Evolutionary conservation across 2,329 filamentous ascomycete genomes (phyloP), one percentile per base, ranked within the genome.

Genomic region (Proliferodiscus dingleyae): DNA sequence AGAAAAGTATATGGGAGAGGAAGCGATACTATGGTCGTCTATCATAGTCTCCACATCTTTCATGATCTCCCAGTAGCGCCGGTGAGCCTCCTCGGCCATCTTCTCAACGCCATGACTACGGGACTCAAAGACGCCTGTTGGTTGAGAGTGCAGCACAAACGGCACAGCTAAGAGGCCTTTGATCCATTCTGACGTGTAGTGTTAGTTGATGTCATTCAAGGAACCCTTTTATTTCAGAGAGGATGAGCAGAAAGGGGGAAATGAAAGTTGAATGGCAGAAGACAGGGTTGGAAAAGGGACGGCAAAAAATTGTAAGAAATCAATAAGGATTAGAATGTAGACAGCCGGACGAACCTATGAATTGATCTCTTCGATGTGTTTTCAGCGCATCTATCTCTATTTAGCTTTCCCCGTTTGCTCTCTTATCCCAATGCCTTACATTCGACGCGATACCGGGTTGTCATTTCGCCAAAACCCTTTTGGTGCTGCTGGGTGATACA

Each of bases 131-230:
- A 89, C 80, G 16, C 89, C 89, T 1, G 89, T 94, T 3, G 93
- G 93, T 64, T 97, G 90, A 1, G 91, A 96, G 66, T 95, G 89
- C 43, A 98, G 79, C 30, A 98, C 91, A 64, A 98, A 98, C 0
- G 93, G 93, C 1, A 97, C 91, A 1, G 93, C 93, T 10, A 97
- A 74, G 3, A 97, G 78, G 30, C 85, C 87, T 70, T 98, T 97
- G 73, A 97, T 88, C 91, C 91, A 97, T 84, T 95, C 89, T 81
- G 59, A 51, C 46, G 46, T 46, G 33, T 19, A 9, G 47, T 28
- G 42, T 42, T 21, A 32, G 30, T n/a, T 6, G n/a, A n/a, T n/a
- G n/a, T n/a, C n/a, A n/a, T n/a, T n/a, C n/a, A n/a, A n/a, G n/a
- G n/a, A n/a, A n/a, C n/a, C n/a, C n/a, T n/a, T n/a, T n/a, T n/a